Percentiles rank a stretch among this genome's conserved stretches.
Conservation (phyloP, 2,329 filamentous ascomycete species). For the Colletotrichum tropicale region DNA sequence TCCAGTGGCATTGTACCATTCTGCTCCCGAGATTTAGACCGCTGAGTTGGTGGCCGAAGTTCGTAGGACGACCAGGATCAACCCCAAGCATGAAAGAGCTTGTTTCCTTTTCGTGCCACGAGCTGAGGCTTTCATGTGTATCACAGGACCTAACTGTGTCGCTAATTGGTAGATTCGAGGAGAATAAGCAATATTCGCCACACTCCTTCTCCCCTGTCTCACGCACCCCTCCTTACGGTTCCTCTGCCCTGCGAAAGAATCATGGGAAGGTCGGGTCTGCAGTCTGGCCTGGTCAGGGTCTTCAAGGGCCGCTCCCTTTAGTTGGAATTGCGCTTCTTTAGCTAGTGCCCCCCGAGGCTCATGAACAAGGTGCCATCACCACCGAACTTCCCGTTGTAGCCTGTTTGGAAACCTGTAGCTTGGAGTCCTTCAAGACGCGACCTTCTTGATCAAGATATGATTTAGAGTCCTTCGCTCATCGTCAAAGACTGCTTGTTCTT, state of each 20-base stretch:
- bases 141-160: neutral
- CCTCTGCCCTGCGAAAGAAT: neutral
- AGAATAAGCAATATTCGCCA: constrained; percentile 6
- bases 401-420: neutral
- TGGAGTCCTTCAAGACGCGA: neutral
- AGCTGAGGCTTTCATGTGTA: neutral
- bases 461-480: neutral
- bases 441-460: neutral
- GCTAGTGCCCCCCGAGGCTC: neutral
- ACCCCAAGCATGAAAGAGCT: neutral
- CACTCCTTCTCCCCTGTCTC: neutral
- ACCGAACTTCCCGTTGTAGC: neutral
- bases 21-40: neutral
- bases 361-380: neutral
- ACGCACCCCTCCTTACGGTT: neutral
- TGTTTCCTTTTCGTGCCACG: constrained; percentile 1
- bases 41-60: neutral
- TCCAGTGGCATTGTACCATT: neutral
- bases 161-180: neutral
- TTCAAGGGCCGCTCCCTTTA: neutral
- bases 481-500: neutral
- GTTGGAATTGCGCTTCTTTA: neutral
- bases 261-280: neutral
- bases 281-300: neutral
- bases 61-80: neutral